Conservation (phyloP, 2,329 filamentous ascomycete genomes). For the Coleophoma cylindrospora region DNA sequence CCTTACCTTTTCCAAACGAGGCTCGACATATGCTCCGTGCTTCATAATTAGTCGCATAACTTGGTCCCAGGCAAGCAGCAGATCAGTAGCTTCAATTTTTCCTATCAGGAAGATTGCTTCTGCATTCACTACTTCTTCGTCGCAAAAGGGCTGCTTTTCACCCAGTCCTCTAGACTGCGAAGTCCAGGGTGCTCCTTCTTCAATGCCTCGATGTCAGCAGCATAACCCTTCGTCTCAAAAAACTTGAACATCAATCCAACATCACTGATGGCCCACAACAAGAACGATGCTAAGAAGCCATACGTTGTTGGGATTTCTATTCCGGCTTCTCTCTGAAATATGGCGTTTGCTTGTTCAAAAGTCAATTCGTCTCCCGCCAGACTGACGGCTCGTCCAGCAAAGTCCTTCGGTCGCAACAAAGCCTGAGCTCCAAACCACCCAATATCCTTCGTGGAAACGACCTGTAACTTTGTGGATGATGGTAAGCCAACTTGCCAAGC, state of each 20-base stretch:
- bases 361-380: constrained; percentile 41
- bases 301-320: constrained; percentile 21
- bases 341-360: constrained; percentile 23
- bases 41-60: no score
- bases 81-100: neutral
- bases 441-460: constrained; percentile 37
- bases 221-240: constrained; percentile 22
- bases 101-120: neutral
- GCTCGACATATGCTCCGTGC: no score
- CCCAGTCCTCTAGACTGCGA: constrained; percentile 37
- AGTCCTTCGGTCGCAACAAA: constrained; percentile 32
- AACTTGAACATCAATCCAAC: constrained; percentile 24
- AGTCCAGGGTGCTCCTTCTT: constrained; percentile 35
- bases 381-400: constrained; percentile 31
- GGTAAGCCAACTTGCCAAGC: constrained; percentile 24
- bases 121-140: neutral
- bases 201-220: constrained; percentile 29
- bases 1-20: no score
- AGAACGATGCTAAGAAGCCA: constrained; percentile 14
- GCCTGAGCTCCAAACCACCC: constrained; percentile 39
- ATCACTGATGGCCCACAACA: constrained; percentile 20
- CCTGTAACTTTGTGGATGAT: constrained; percentile 31
- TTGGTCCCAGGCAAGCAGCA: no score
- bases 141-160: constrained; percentile 29
- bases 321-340: constrained; percentile 25